A percentile compares a stretch with the other conserved stretches of the same genome.
phyloP scores from a whole-genome alignment of 163 green algal species.

The Prototheca cutis region DNA sequence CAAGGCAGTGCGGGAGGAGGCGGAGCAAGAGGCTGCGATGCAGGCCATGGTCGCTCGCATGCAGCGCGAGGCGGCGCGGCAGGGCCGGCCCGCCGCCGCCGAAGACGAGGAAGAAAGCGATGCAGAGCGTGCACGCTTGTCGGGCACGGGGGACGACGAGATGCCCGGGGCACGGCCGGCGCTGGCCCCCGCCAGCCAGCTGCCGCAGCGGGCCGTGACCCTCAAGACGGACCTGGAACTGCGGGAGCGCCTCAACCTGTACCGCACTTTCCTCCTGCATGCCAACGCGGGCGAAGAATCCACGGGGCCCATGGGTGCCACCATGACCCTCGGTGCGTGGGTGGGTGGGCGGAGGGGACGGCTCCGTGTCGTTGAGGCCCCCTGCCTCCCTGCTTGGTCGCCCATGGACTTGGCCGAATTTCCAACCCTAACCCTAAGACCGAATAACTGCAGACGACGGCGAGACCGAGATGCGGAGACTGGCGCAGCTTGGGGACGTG shows the following conservation, averaged over 20 bases:
- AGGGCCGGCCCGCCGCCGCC: constrained; percentile 5
- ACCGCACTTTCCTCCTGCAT: constrained; percentile 53
- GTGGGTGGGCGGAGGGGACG: no score
- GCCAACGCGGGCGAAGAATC: constrained; percentile 82
- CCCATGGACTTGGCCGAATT: no score
- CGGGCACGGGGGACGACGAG: no score
- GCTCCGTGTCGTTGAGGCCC: no score
- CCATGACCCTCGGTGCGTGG: constrained; percentile 24
- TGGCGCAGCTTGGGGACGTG: constrained; percentile 71
- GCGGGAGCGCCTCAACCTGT: constrained; percentile 38
- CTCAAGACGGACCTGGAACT: neutral
- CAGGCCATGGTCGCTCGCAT: constrained; percentile 59
- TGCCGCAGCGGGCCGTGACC: neutral
- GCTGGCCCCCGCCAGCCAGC: no score
- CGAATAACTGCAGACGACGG: constrained; percentile 41
- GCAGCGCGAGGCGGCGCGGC: neutral
- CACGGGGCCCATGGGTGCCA: constrained; percentile 76
- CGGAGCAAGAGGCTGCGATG: constrained; percentile 37
- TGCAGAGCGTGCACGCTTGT: no score
- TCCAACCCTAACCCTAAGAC: no score
- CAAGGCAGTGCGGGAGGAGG: constrained; percentile 14
- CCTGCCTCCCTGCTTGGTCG: no score
- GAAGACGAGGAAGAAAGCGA: constrained; percentile 8
- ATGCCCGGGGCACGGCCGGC: no score
- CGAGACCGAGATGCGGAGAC: constrained; percentile 57